Conservation (phyloP, 139 green algal species). For the Coelastrella sp. region DNA sequence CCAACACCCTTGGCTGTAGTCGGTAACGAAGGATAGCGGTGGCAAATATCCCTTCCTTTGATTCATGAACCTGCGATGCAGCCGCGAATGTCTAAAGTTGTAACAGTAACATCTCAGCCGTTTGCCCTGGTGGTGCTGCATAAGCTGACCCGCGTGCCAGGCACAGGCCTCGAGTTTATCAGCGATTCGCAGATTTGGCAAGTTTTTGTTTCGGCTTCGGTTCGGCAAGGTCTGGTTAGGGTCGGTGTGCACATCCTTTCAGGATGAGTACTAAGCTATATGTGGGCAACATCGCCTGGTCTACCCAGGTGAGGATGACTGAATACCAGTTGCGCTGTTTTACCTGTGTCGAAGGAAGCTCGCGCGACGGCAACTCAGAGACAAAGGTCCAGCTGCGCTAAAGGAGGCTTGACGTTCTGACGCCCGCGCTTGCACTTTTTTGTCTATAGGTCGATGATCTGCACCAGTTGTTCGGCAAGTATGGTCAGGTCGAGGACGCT, state of each 20-base stretch:
- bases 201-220: neutral
- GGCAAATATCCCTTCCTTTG: too few relatives aligned
- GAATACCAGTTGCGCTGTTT: too few relatives aligned
- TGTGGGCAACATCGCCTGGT: constrained; percentile 33
- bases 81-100: neutral
- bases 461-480: constrained; percentile 46
- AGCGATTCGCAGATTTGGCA: too few relatives aligned
- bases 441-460: constrained; percentile 32
- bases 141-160: neutral
- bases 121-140: neutral
- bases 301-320: neutral
- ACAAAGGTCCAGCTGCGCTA: neutral
- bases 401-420: too few relatives aligned
- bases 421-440: too few relatives aligned
- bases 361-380: too few relatives aligned
- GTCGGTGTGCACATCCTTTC: neutral
- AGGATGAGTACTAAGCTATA: constrained; percentile 11
- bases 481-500: constrained; percentile 29
- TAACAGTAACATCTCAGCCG: constrained; percentile 2
- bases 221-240: neutral
- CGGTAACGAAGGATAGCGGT: too few relatives aligned
- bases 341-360: too few relatives aligned
- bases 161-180: neutral
- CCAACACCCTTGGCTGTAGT: too few relatives aligned
- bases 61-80: neutral